Conservation (phyloP, 176 grass and related monocot genomes). For the Oryza punctata region DNA sequence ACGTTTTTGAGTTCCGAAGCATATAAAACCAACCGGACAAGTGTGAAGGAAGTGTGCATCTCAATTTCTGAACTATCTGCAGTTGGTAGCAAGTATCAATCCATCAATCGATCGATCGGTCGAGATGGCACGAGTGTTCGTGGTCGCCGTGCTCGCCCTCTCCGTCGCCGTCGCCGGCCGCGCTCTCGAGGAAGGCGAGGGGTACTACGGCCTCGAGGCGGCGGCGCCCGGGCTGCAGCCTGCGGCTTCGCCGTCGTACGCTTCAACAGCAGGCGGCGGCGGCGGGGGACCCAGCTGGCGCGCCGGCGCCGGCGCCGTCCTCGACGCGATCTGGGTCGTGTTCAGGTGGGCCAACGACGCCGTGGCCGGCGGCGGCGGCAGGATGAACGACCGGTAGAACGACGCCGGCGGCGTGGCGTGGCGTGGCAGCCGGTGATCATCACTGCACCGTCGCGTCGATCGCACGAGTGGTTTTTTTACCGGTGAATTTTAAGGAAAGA, state of each 20-base stretch:
- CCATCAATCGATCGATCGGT: neutral
- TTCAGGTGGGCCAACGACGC: slow-evolving; percentile 34
- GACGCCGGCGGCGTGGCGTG: neutral
- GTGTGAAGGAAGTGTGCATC: neutral
- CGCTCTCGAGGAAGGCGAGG: neutral
- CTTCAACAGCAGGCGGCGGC: neutral
- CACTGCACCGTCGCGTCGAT: too few relatives aligned
- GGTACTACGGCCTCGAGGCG: slow-evolving; percentile 15
- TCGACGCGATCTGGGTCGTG: slow-evolving; percentile 37
- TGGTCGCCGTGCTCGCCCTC: slow-evolving; percentile 22
- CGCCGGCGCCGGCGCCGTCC: neutral
- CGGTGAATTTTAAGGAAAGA: too few relatives aligned
- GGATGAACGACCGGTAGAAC: slow-evolving; percentile 1
- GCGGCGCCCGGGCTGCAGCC: neutral
- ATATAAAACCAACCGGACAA: neutral
- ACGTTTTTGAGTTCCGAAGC: neutral
- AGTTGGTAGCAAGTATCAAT: neutral
- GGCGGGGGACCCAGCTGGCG: neutral
- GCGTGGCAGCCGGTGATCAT: too few relatives aligned
- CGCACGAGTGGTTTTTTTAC: too few relatives aligned
- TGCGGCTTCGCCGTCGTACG: neutral
- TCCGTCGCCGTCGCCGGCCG: slow-evolving; percentile 34
- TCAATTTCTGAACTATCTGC: neutral
- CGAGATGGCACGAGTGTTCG: slow-evolving; percentile 24
- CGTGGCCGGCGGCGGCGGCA: neutral